Conservation (phyloP, 805 yeast genomes). For the Wickerhamomyces strasburgensis region DNA sequence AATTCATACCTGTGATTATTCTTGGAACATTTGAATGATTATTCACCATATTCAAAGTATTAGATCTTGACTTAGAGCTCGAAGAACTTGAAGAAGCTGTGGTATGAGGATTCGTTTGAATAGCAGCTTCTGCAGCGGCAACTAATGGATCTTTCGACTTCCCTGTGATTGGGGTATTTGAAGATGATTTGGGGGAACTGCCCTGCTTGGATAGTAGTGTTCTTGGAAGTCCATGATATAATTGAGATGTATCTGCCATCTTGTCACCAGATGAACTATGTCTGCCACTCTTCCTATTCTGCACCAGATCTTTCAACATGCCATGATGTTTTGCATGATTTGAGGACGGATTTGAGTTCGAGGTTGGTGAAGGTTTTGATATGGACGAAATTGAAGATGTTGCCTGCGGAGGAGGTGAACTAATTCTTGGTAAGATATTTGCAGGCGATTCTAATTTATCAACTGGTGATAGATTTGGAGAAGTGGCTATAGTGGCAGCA, state of each 20-base stretch:
- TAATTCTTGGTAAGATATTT: not conserved
- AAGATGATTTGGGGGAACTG: no score
- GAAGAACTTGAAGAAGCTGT: not conserved
- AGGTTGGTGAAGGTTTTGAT: not conserved
- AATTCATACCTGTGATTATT: constrained; percentile 50
- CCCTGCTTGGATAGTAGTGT: not conserved
- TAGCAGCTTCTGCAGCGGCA: constrained; percentile 26
- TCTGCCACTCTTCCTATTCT: constrained; percentile 19
- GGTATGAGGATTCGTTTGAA: constrained; percentile 5
- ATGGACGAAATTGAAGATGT: constrained; percentile 1
- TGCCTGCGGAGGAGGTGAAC: no score
- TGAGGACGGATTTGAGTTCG: constrained; percentile 1
- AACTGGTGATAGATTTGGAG: constrained; percentile 8
- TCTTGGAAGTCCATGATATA: constrained; percentile 32
- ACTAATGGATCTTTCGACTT: constrained; percentile 15
- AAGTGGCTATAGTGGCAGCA: constrained; percentile 30
- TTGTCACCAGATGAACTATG: constrained; percentile 15
- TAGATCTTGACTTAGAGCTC: not conserved
- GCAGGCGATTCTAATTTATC: constrained; percentile 4
- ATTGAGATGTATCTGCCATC: constrained; percentile 26
- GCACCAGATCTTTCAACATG: constrained; percentile 32
- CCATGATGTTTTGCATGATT: constrained; percentile 21
- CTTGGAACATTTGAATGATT: constrained; percentile 16
- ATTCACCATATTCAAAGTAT: not conserved
- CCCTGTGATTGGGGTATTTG: no score